Evolutionary conservation across 192 early-diverging fungal species (phyloP).

Genomic region (Podila verticillata): DNA sequence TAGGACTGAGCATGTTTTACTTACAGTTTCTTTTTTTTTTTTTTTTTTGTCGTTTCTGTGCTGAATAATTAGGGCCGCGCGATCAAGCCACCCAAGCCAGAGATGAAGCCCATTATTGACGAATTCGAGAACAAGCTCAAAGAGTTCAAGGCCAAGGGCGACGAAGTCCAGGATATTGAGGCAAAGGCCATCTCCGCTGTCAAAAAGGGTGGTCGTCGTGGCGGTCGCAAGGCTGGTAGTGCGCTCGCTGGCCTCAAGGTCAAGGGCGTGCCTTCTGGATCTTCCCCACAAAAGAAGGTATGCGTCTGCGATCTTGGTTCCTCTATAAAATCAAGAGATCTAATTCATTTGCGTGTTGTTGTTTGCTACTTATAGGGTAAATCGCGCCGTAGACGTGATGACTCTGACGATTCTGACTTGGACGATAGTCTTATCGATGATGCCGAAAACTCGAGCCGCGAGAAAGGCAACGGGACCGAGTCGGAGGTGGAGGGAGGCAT

Average conservation of each 20-base stretch:
- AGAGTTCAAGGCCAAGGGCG: slow-evolving; percentile 70
- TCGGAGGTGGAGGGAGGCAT: not conserved
- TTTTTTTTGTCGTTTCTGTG: not conserved
- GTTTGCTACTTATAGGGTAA: too few species aligned
- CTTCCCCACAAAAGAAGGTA: not conserved
- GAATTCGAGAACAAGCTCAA: slow-evolving; percentile 87
- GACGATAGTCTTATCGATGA: too few species aligned
- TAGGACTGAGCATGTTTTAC: not conserved
- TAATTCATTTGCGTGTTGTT: too few species aligned
- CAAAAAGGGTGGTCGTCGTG: slow-evolving; percentile 39
- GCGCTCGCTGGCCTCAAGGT: slow-evolving; percentile 31
- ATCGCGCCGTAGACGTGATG: too few species aligned
- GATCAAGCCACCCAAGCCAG: slow-evolving; percentile 73
- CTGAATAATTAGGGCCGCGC: slow-evolving; percentile 60
- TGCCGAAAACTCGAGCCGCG: too few species aligned
- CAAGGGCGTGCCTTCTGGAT: slow-evolving; percentile 16
- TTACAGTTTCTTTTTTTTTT: not conserved
- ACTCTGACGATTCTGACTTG: too few species aligned
- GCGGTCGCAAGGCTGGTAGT: slow-evolving; percentile 31
- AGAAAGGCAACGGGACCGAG: not conserved
- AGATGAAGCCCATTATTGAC: slow-evolving; percentile 82
- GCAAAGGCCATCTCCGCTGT: slow-evolving; percentile 42
- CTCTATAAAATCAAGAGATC: too few species aligned
- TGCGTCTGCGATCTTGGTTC: too few species aligned
- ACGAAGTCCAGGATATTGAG: slow-evolving; percentile 43